Base-by-base conservation (phyloP, 768 basidiomycete genomes). In the Lactarius psammicola region DNA sequence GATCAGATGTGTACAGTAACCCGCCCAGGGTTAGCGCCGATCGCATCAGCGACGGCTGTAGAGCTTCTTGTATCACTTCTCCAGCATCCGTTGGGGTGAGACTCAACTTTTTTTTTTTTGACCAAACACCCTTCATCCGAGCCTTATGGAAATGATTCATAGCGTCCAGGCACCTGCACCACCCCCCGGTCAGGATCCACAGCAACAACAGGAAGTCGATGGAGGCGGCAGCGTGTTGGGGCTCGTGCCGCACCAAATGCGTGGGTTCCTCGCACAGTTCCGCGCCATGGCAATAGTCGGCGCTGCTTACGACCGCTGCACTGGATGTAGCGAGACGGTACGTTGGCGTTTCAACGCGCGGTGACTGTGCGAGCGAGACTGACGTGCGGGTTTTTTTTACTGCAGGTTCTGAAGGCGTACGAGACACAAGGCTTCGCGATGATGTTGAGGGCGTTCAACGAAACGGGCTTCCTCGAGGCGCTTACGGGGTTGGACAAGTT, bases 1-100 rank as follows among this genome's bases (percentile, higher is more conserved):
- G 97, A 98, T 75, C 96, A 98, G 75, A 98, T 98, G 96, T 99
- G 97, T 74, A 98, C 97, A 0, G 97, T 99, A 34, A 98, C 96
- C 0, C 81, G 97, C 26, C 97, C 97, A 0, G 96, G 96, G 0
- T 82, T 98, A 2, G 97, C 96, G 0, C 86, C 94, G 0, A 94
- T 98, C 59, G 97, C 97, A 0, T 86, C 91, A 1, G 89, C 95
- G 0, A 91, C 90, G 0, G 95, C 94, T 0, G 96, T 98, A 1
- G 97, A 99, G 74, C 80, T 99, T 10, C 84, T 98, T 28, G 87
- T 92, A 1, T 92, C 94, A 0, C 77, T 97, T 3, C 70, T 98
- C 9, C 95, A 98, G 72, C 95, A 98, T 78, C 92, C 94, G 0
- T 80, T 87, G 26, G 90, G 94, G 94, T 95, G 73, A 15, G 20